Evolutionary conservation across 768 basidiomycete species (phyloP), one percentile per base, ranked within the genome.

Genomic region (Antrodiella citrinella): DNA sequence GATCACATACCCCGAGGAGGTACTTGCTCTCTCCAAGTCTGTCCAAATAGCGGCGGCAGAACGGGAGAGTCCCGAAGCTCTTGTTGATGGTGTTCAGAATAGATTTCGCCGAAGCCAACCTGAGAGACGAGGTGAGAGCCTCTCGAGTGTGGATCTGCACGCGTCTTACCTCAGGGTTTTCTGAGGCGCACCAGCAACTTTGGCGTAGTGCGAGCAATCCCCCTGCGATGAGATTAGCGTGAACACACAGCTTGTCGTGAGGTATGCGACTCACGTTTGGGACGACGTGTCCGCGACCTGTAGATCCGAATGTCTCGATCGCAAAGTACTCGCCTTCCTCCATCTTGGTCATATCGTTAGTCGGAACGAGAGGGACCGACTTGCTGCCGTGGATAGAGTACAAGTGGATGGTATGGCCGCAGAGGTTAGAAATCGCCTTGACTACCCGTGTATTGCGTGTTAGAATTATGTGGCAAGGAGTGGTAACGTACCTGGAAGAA

Each of bases 241-340:
- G 42, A 46, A 5, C 0, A 21, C 15, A 2, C n/a, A n/a, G n/a
- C n/a, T n/a, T n/a, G n/a, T n/a, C n/a, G n/a, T n/a, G n/a, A n/a
- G n/a, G n/a, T n/a, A n/a, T n/a, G n/a, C 2, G 46, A 13, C 22
- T 19, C 55, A 88, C 91, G 53, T 76, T 77, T 60, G 97, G 94
- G 15, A 90, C 75, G 20, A 96, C 90, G 20, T 81, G 75, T 5
- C 94, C 96, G 39, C 86, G 76, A 13, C 96, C 95, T 0, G 95
- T 98, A 18, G 88, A 90, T 9, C 96, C 96, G 65, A 99, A 99
- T 1, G 96, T 99, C 67, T 99, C 96, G 50, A 99, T 95, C 7
- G 96, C 96, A 65, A 91, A 99, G 64, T 98, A 97, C 61, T 98
- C 96, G 39, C 94, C 96, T 68, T 99, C 96, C 62, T 98, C 96